Conservation (phyloP, 805 yeast species). For the Saccharomycopsis vini region DNA sequence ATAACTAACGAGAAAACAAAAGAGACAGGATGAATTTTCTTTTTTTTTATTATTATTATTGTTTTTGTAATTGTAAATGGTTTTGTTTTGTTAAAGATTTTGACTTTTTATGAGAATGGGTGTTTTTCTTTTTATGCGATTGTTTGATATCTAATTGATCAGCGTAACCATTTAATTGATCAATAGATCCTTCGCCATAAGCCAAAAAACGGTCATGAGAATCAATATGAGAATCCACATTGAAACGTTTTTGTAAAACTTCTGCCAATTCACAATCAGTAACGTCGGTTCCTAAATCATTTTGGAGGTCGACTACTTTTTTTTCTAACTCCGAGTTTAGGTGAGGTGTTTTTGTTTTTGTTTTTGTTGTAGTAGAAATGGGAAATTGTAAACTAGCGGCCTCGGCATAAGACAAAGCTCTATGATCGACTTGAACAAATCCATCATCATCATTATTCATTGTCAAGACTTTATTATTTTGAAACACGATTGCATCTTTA, state of each 20-base stretch:
- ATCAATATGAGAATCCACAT: not conserved
- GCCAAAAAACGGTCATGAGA: not conserved
- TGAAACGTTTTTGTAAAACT: conserved; percentile 12
- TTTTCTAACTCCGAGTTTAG: too few species aligned
- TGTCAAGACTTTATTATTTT: conserved; percentile 15
- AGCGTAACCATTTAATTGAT: conserved; percentile 3
- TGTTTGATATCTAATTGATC: not conserved
- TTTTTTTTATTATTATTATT: too few species aligned
- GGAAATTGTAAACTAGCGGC: conserved; percentile 14
- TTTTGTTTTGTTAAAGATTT: too few species aligned
- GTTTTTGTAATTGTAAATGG: too few species aligned
- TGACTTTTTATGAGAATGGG: too few species aligned
- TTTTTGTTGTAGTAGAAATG: not conserved
- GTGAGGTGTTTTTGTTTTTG: not conserved
- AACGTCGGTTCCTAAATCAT: conserved; percentile 17
- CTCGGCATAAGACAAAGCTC: conserved; percentile 19
- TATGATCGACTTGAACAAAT: conserved; percentile 16
- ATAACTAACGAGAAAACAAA: too few species aligned
- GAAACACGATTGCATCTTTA: conserved; percentile 9
- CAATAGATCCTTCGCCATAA: conserved; percentile 1
- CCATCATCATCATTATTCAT: conserved; percentile 17
- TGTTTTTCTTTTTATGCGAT: too few species aligned
- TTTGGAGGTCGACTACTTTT: conserved; percentile 13
- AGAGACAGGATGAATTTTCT: too few species aligned
- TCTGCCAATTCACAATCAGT: conserved; percentile 19